Evolutionary conservation across 2,329 filamentous ascomycete species (phyloP).

Genomic region (Pezicula rhizophila): DNA sequence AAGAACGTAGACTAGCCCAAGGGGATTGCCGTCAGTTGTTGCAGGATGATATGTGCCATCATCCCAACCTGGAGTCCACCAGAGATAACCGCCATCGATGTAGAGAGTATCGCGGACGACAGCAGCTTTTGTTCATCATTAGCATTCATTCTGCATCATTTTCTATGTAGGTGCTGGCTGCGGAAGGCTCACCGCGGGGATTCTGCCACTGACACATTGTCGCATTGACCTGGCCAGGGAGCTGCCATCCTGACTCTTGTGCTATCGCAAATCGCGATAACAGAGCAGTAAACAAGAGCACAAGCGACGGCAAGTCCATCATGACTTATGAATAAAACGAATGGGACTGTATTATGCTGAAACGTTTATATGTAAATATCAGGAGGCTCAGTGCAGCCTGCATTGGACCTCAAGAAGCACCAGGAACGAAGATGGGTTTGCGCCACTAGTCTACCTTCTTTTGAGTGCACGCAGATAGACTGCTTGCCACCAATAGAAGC

Average conservation of each 20-base stretch:
- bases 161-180: constrained; percentile 14
- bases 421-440: background rate
- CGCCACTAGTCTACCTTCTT: background rate
- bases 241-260: background rate
- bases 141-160: constrained; percentile 12
- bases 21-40: constrained; percentile 38
- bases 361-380: background rate
- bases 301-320: background rate
- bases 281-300: background rate
- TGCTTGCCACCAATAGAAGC: background rate
- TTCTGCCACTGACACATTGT: constrained; percentile 50
- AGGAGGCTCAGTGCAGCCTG: background rate
- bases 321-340: background rate
- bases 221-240: constrained; percentile 42
- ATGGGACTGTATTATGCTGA: background rate
- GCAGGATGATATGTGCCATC: constrained; percentile 31
- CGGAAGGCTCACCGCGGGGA: constrained; percentile 27
- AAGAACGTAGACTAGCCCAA: constrained; percentile 46
- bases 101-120: constrained; percentile 55
- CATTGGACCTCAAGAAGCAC: background rate
- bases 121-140: constrained; percentile 35
- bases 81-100: constrained; percentile 54
- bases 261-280: background rate
- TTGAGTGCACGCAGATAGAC: background rate
- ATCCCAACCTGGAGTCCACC: constrained; percentile 42